Evolutionary conservation across 2,329 filamentous ascomycete species (phyloP), one percentile per base, ranked within the genome.

Genomic region (Furcasterigmium sp.): DNA sequence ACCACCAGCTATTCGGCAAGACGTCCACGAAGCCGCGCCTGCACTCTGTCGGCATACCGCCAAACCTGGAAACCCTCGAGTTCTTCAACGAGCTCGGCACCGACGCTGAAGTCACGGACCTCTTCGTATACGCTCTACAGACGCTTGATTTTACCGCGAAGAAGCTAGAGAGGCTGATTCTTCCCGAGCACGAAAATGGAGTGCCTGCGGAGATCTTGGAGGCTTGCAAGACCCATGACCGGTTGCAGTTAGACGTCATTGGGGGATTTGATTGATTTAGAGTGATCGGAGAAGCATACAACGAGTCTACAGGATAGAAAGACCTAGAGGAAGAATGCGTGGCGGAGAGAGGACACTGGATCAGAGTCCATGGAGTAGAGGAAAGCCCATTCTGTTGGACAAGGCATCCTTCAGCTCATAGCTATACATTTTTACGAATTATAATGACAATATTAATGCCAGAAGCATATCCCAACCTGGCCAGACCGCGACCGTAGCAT

Each of bases 1-100:
- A 74, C 50, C 68, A 69, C 35, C 71, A 75, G 47, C 64, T 75
- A 1, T 73, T 72, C 26, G 71, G 71, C 13, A 62, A 61, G 39
- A 60, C 66, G 0, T 63, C 64, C n/a, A 65, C 62, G 46, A 68
- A 65, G 44, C 68, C 71, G 4, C 59, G 71, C 4, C 48, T 74
- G 37, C 61, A 69, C 43, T 72, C 69, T 0, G 69, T 73, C 14
- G 71, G 69, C 11, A 53, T 75, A 15, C 70, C 71, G 2, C 69
- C 69, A 1, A 60, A 64, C 45, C 55, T 75, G 13, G 65, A 72
- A 50, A 65, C 57, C 3, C 49, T 75, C 18, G 69, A 72, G 41
- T 70, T 74, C 44, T 65, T 70, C 45, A 69, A 69, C 44, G 59
- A 64, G 23, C 57, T 73, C 9, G 70, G 69, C 2, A 67, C 61